Percentiles rank a stretch among this genome's conserved stretches.
Evolutionary conservation across 768 basidiomycete species (phyloP).

Genomic region (Boletus bicolor): DNA sequence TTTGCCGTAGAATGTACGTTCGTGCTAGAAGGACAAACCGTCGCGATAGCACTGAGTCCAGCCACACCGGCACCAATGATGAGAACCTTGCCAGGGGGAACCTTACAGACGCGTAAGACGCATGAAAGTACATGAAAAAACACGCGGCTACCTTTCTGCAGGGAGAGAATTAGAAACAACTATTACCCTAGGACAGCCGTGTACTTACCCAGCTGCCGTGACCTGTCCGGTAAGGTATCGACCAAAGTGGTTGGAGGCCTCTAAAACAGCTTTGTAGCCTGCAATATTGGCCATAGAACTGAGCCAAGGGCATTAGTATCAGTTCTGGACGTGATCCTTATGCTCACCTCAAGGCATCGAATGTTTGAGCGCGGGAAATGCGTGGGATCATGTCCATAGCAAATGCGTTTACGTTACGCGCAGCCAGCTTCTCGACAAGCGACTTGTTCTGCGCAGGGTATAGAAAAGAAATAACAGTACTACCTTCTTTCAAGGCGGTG

Average conservation of each 20-base stretch:
- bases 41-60: slow-evolving; percentile 83
- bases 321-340: slow-evolving; percentile 1
- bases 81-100: slow-evolving; percentile 82
- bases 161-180: slow-evolving; percentile 3
- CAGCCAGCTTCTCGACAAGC: slow-evolving; percentile 66
- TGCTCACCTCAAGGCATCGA: slow-evolving; percentile 77
- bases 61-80: slow-evolving; percentile 90
- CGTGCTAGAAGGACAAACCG: slow-evolving; percentile 42
- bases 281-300: slow-evolving; percentile 95
- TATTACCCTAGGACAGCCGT: slow-evolving; percentile 1
- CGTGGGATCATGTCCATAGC: slow-evolving; percentile 93
- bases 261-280: slow-evolving; percentile 90
- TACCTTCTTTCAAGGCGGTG: slow-evolving; percentile 61
- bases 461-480: slow-evolving; percentile 79
- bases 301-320: neutral
- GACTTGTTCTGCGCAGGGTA: slow-evolving; percentile 80
- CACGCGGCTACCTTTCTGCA: slow-evolving; percentile 40
- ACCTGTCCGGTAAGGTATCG: slow-evolving; percentile 89
- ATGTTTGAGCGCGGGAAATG: slow-evolving; percentile 86
- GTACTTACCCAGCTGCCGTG: slow-evolving; percentile 79
- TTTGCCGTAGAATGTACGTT: neutral
- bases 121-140: neutral
- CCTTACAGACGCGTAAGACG: slow-evolving; percentile 41
- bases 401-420: slow-evolving; percentile 66
- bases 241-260: slow-evolving; percentile 87